These are phyloP conservation scores for Auricularia sp. DNA, from an alignment of 768 basidiomycete species.

Conservation along the genomic window DNA sequence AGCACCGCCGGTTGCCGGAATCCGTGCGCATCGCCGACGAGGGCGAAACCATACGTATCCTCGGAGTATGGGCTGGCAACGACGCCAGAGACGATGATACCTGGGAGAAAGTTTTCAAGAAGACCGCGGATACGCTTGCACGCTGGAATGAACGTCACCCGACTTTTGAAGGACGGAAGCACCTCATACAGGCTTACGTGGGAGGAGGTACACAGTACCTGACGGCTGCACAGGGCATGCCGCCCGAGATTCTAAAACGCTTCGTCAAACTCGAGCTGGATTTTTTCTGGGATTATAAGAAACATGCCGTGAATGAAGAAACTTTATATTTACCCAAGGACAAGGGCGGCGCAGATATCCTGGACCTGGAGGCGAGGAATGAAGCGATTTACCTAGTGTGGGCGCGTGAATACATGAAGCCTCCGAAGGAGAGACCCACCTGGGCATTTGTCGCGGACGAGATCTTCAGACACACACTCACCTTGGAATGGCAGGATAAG, in stretches of 20 bases:
- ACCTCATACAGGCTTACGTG: slow-evolving; percentile 18
- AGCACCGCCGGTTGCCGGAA: slow-evolving; percentile 5
- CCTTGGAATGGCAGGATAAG: background rate
- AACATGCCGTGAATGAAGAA: background rate
- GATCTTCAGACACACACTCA: background rate
- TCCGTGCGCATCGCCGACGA: slow-evolving; percentile 21
- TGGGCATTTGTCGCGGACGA: slow-evolving; percentile 24
- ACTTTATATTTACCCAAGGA: background rate
- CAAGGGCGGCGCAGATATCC: background rate
- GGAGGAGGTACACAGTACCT: slow-evolving; percentile 28
- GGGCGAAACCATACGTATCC: slow-evolving; percentile 17
- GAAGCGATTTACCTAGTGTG: slow-evolving; percentile 5
- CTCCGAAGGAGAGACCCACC: slow-evolving; percentile 11
- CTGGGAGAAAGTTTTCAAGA: too few species aligned
- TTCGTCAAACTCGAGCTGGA: slow-evolving; percentile 13
- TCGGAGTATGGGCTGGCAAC: too few species aligned
- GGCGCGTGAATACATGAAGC: slow-evolving; percentile 14
- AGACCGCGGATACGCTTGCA: slow-evolving; percentile 13
- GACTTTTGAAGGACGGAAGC: slow-evolving; percentile 18
- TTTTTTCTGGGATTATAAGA: slow-evolving; percentile 26
- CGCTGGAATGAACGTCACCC: slow-evolving; percentile 22
- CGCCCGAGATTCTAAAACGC: slow-evolving; percentile 12
- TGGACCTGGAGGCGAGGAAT: background rate
- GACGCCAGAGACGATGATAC: slow-evolving; percentile 22
- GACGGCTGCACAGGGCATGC: slow-evolving; percentile 28